Percentiles rank a stretch among this genome's conserved stretches.
Evolutionary conservation across 768 basidiomycete genomes (phyloP).

Genomic region (Gautieria morchelliformis): DNA sequence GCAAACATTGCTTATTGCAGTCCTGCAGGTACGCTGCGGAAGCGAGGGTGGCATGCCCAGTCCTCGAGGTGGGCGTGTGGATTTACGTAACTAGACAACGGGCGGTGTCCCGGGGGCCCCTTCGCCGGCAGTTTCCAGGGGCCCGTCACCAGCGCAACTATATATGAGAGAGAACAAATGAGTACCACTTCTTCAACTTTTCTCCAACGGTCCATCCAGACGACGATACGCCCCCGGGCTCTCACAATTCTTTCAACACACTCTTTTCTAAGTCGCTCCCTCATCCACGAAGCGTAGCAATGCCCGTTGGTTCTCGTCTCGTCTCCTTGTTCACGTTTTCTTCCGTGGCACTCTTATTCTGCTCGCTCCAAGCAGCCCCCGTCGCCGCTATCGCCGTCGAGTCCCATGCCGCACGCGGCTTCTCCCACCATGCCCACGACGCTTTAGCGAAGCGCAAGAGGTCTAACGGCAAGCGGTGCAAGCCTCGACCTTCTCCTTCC

Average conservation of each 20-base stretch:
- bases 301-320: constrained; percentile 39
- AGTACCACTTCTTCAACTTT: neutral
- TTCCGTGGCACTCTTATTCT: constrained; percentile 46
- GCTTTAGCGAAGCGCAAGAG: constrained; percentile 44
- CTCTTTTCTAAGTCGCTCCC: constrained; percentile 11
- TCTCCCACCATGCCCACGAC: constrained; percentile 31
- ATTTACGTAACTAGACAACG: no score
- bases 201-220: constrained; percentile 3
- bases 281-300: constrained; percentile 14
- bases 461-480: constrained; percentile 44
- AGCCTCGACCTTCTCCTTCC: constrained; percentile 33
- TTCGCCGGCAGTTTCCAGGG: neutral
- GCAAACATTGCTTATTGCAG: neutral
- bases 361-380: constrained; percentile 35
- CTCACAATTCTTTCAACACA: neutral
- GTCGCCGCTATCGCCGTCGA: constrained; percentile 44
- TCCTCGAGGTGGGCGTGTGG: no score
- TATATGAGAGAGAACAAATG: neutral
- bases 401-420: constrained; percentile 34
- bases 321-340: constrained; percentile 51
- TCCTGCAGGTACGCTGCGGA: no score
- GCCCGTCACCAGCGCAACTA: neutral
- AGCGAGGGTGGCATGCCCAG: no score
- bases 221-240: constrained; percentile 7
- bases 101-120: no score